Base-by-base conservation (phyloP, 23 red algal genomes). In the Gracilariopsis chorda region DNA sequence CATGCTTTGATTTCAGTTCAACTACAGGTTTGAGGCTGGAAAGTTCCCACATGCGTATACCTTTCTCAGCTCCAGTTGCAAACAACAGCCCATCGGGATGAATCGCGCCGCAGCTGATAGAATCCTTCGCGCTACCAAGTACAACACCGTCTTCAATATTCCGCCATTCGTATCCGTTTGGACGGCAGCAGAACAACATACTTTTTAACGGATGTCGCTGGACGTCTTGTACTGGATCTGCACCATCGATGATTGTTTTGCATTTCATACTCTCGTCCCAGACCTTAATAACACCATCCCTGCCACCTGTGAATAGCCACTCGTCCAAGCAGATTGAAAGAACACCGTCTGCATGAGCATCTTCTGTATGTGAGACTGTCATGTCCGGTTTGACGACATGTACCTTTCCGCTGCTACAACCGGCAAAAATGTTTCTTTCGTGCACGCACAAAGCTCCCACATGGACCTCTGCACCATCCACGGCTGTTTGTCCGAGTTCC, bases 61-160 rank as follows among this genome's bases (percentile, higher is more conserved):
- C 67, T 44, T 46, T 37, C 17, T 44, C 33, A 4, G 39, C 67
- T 37, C 87, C 94, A 1, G 73, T 72, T 47, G 60, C 84, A 46
- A 90, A 86, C 42, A 96, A 34, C 30, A 91, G 32, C 34, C 94
- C 94, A 46, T 96, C 94, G 17, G 94, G 94, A 49, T 96, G 94
- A 28, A 88, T 49, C 29, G 43, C 92, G 40, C 85, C 60, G 78
- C 80, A 76, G 17, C 29, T 19, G 47, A n/a, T 39, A 16, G 30
- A 36, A 10, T 45, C 67, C 13, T 73, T 73, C 73, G 34, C 40
- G 28, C 74, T 41, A 13, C 73, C 65, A 51, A 58, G 45, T 35
- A 65, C 92, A 63, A 82, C 55, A 3, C 42, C 47, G 19, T 74
- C 62, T 34, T 57, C 77, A 32, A 82, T n/a, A 32, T 91, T 58